Percentiles rank a stretch among this genome's conserved stretches.
These are phyloP conservation scores for Apiospora koreana DNA, from an alignment of 2,329 filamentous ascomycete genomes.

Conservation along the genomic window DNA sequence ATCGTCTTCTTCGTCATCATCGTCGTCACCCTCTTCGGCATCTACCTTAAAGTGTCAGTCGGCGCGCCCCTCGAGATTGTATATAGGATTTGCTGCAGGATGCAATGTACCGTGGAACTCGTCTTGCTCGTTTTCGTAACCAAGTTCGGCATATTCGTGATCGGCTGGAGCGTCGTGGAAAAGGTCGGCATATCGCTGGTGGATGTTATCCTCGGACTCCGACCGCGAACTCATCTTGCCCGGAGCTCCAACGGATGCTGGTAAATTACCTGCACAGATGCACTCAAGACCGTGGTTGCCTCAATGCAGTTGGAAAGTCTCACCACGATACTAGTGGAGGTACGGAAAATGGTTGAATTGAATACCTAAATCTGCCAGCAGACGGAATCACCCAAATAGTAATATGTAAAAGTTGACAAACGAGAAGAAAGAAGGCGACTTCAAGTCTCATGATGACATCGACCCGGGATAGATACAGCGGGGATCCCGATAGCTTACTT, in stretches of 20 bases:
- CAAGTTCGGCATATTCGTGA: slow-evolving; percentile 24
- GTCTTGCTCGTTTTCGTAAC: slow-evolving; percentile 28
- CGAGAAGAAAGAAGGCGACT: background rate
- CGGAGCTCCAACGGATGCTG: background rate
- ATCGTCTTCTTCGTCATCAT: slow-evolving; percentile 31
- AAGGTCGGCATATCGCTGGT: slow-evolving; percentile 17
- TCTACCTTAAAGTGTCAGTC: slow-evolving; percentile 14
- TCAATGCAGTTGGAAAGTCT: background rate
- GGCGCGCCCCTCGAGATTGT: background rate
- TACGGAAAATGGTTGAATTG: background rate
- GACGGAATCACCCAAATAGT: background rate
- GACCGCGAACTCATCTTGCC: slow-evolving; percentile 10
- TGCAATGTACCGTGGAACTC: slow-evolving; percentile 27
- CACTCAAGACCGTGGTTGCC: background rate
- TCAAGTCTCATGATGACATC: slow-evolving; percentile 11
- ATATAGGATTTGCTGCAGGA: background rate
- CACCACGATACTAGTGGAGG: background rate
- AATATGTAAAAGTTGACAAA: background rate
- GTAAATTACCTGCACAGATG: background rate
- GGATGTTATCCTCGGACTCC: background rate
- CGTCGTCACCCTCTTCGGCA: slow-evolving; percentile 25
- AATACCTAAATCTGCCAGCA: slow-evolving; percentile 4
- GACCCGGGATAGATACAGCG: slow-evolving; percentile 5
- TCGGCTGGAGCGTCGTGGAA: slow-evolving; percentile 27
- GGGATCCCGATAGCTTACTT: slow-evolving; percentile 8